Evolutionary conservation across 768 basidiomycete species (phyloP).

Genomic region (Lactarius quietus): DNA sequence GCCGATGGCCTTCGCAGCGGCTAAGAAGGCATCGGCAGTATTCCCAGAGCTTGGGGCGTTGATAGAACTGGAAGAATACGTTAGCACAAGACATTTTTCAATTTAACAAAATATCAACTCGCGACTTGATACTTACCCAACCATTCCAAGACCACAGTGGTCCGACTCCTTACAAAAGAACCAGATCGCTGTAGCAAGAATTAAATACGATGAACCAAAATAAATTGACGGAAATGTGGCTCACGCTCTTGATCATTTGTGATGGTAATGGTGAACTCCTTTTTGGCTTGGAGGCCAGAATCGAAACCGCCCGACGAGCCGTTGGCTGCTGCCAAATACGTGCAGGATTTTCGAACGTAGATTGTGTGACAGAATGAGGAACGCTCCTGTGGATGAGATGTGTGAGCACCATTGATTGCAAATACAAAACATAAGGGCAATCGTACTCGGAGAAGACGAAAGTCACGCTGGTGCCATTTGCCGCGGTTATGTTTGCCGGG

Average conservation of each 20-base stretch:
- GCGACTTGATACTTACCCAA: constrained; percentile 33
- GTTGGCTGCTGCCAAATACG: constrained; percentile 41
- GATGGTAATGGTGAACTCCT: constrained; percentile 47
- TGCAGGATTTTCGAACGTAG: constrained; percentile 29
- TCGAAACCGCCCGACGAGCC: constrained; percentile 44
- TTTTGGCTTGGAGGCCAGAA: constrained; percentile 43
- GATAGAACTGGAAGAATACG: constrained; percentile 34
- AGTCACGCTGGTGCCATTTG: constrained; percentile 48
- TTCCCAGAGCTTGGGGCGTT: constrained; percentile 47
- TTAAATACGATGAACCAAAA: not conserved
- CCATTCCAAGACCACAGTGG: constrained; percentile 54
- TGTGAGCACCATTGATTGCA: constrained; percentile 2
- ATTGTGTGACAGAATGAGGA: constrained; percentile 35
- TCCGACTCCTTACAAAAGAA: constrained; percentile 48
- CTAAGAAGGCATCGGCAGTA: constrained; percentile 40
- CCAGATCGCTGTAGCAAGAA: constrained; percentile 44
- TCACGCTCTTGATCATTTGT: constrained; percentile 45
- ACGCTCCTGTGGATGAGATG: constrained; percentile 6
- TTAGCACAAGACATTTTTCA: not conserved
- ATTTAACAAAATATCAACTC: no score
- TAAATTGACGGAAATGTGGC: constrained; percentile 22
- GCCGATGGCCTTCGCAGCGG: constrained; percentile 41
- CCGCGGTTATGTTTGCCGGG: constrained; percentile 45
- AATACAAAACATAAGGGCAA: no score
- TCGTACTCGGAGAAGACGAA: constrained; percentile 51